Percentiles rank a stretch among this genome's conserved stretches.
Evolutionary conservation across 768 basidiomycete genomes (phyloP).

Genomic region (Rickenella mellea): DNA sequence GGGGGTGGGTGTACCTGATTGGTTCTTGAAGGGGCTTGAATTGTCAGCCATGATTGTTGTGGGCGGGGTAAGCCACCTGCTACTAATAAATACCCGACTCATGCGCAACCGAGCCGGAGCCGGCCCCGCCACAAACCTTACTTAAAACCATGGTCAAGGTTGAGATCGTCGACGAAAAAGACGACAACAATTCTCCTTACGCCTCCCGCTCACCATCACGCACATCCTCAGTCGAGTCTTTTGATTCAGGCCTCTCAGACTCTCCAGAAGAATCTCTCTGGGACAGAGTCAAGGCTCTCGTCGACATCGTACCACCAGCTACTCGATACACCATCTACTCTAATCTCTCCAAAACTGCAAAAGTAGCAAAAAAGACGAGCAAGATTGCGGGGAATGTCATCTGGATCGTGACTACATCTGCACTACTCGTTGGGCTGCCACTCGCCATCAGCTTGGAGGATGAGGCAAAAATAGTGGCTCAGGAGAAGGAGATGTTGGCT

Average conservation of each 20-base stretch:
- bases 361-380: conserved; percentile 55
- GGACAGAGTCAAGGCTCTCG: conserved; percentile 85
- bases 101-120: conserved; percentile 4
- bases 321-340: conserved; percentile 72
- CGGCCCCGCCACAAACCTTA: conserved; percentile 4
- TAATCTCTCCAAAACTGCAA: conserved; percentile 47
- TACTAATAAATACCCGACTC: too few species aligned
- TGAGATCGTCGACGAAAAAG: conserved; percentile 80
- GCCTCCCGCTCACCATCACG: conserved; percentile 66
- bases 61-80: too few species aligned
- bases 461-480: conserved; percentile 87
- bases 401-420: conserved; percentile 92
- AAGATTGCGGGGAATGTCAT: conserved; percentile 80
- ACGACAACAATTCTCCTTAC: conserved; percentile 57
- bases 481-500: conserved; percentile 89
- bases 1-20: too few species aligned
- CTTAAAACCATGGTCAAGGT: conserved; percentile 77
- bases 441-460: conserved; percentile 91
- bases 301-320: conserved; percentile 90
- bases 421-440: conserved; percentile 87
- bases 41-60: too few species aligned
- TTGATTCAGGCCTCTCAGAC: conserved; percentile 73
- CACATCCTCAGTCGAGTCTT: conserved; percentile 49
- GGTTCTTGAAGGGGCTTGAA: too few species aligned
- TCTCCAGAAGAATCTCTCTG: conserved; percentile 65